Evolutionary conservation across 177 flowering plant species (phyloP).

Genomic region (Vitis hybrid): DNA sequence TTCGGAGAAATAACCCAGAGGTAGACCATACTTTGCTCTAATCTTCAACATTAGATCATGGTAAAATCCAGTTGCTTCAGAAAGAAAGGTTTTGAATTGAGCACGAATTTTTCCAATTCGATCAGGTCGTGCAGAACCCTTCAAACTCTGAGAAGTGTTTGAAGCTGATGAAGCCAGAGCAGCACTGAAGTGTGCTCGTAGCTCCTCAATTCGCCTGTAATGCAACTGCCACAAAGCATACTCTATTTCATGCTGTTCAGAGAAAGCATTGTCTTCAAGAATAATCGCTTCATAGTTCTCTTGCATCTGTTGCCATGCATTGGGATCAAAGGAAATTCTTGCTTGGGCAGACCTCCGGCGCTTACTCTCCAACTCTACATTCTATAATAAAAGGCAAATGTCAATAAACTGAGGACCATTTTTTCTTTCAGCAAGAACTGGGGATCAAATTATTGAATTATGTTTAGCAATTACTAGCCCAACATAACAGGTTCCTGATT

Average conservation of each 20-base stretch:
- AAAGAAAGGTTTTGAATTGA: constrained; percentile 83
- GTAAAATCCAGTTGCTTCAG: constrained; percentile 96
- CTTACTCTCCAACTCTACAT: constrained; percentile 71
- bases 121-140: constrained; percentile 60
- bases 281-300: constrained; percentile 90
- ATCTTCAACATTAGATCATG: constrained; percentile 89
- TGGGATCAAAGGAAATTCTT: constrained; percentile 78
- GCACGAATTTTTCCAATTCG: constrained; percentile 64
- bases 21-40: constrained; percentile 87
- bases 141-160: constrained; percentile 48
- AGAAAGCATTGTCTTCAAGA: constrained; percentile 82
- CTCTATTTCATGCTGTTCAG: constrained; percentile 80
- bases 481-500: too few relatives aligned
- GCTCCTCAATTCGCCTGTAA: constrained; percentile 77
- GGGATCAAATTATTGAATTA: too few relatives aligned
- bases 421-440: too few relatives aligned
- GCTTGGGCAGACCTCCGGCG: constrained; percentile 72
- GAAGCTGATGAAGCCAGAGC: constrained; percentile 52
- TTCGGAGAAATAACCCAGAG: constrained; percentile 76
- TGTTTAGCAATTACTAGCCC: too few relatives aligned
- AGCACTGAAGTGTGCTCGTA: constrained; percentile 63
- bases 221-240: constrained; percentile 92
- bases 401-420: background rate
- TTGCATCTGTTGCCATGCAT: constrained; percentile 86
- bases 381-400: constrained; percentile 34